phyloP scores from a whole-genome alignment of 768 basidiomycete species.

The Ephemerocybe angulata region DNA sequence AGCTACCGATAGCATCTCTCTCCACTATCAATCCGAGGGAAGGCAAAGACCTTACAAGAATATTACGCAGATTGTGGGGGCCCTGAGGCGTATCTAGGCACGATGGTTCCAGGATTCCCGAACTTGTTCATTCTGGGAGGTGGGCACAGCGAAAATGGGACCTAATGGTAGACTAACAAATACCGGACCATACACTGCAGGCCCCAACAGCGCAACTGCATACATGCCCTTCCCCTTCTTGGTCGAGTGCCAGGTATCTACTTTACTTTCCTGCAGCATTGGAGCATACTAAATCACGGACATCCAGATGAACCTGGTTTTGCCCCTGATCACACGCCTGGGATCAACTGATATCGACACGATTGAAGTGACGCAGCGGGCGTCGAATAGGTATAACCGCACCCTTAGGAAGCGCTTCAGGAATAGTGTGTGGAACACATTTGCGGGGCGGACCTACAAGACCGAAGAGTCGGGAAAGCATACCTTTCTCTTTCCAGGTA shows the following conservation, averaged over 20 bases:
- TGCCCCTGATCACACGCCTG: slow-evolving; percentile 39
- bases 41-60: slow-evolving; percentile 31
- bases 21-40: slow-evolving; percentile 31
- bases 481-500: slow-evolving; percentile 38
- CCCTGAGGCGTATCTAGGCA: slow-evolving; percentile 43
- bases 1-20: slow-evolving; percentile 26
- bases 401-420: slow-evolving; percentile 33
- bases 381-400: slow-evolving; percentile 37
- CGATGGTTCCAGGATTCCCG: slow-evolving; percentile 42
- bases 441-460: slow-evolving; percentile 28
- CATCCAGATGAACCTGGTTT: slow-evolving; percentile 39
- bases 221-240: slow-evolving; percentile 43
- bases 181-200: slow-evolving; percentile 18
- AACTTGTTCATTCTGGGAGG: slow-evolving; percentile 42
- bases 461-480: slow-evolving; percentile 40
- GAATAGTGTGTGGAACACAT: slow-evolving; percentile 31
- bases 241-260: slow-evolving; percentile 39
- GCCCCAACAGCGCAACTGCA: slow-evolving; percentile 43
- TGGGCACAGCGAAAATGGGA: too few relatives aligned
- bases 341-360: slow-evolving; percentile 29
- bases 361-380: slow-evolving; percentile 33
- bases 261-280: background rate
- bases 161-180: background rate
- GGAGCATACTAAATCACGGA: background rate
- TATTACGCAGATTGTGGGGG: slow-evolving; percentile 38